phyloP scores from a whole-genome alignment of 2,329 filamentous ascomycete species.

The Microdochium trichocladiopsis region DNA sequence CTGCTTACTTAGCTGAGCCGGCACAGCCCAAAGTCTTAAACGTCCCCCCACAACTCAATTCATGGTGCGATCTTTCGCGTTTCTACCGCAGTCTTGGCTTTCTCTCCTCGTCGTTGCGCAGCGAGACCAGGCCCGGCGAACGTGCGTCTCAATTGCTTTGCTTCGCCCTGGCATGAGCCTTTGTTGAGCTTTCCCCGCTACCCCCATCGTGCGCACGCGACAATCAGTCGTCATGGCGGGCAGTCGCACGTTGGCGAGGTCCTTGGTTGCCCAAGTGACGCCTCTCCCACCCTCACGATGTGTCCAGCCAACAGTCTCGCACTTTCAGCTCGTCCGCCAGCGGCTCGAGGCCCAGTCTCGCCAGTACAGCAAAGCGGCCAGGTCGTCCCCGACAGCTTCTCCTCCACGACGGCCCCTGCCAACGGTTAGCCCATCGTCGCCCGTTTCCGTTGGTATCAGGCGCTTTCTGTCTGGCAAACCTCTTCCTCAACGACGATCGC shows the following conservation, averaged over 20 bases:
- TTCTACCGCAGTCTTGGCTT: no score
- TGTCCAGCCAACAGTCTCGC: not conserved
- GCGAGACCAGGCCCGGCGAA: no score
- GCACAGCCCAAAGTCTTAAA: no score
- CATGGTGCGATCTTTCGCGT: no score
- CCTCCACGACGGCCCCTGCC: not conserved
- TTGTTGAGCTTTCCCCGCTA: not conserved
- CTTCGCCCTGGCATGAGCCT: not conserved
- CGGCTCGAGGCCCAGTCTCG: not conserved
- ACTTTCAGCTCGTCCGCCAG: not conserved
- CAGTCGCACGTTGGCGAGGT: not conserved
- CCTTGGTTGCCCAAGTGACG: not conserved
- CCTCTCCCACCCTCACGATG: not conserved
- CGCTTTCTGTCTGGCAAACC: constrained; percentile 45
- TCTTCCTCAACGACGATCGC: constrained; percentile 39
- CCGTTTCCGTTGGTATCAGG: constrained; percentile 9
- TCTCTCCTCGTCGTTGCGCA: no score
- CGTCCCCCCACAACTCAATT: no score
- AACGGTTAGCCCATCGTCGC: no score
- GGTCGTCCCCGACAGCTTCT: constrained; percentile 2
- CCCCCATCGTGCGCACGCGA: not conserved
- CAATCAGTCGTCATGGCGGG: not conserved
- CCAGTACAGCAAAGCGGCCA: not conserved
- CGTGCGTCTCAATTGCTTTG: no score
- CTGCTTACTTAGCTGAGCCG: no score